These are phyloP conservation scores for Pulveroboletus frians DNA, from an alignment of 768 basidiomycete genomes.

Conservation along the genomic window DNA sequence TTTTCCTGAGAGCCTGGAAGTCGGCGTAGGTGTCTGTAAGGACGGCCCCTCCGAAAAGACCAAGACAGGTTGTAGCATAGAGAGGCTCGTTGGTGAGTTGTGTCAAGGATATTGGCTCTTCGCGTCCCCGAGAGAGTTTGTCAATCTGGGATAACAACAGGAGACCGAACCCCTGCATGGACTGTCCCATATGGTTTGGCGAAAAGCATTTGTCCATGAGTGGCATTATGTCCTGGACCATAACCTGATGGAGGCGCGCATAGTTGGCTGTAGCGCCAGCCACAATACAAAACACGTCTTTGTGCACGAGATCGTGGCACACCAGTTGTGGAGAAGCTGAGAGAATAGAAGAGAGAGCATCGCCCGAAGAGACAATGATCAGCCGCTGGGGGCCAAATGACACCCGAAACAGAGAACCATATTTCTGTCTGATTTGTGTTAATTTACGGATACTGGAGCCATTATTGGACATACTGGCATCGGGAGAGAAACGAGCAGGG, in stretches of 20 bases:
- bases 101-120: conserved; percentile 8
- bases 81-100: conserved; percentile 17
- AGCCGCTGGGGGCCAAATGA: conserved; percentile 16
- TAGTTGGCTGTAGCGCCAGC: conserved; percentile 7
- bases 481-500: conserved; percentile 12
- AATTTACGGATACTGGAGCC: background rate
- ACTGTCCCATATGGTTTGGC: conserved; percentile 5
- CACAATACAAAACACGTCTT: conserved; percentile 11
- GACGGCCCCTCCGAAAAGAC: conserved; percentile 17
- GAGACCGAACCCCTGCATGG: conserved; percentile 10
- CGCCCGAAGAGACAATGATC: conserved; percentile 12
- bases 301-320: conserved; percentile 6
- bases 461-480: conserved; percentile 20
- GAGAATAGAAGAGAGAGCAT: conserved; percentile 11
- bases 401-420: conserved; percentile 13
- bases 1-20: conserved; percentile 15
- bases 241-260: conserved; percentile 9
- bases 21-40: conserved; percentile 19
- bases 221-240: conserved; percentile 18
- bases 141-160: conserved; percentile 11
- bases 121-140: background rate
- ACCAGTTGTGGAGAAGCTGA: conserved; percentile 3
- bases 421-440: conserved; percentile 12
- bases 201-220: conserved; percentile 20
- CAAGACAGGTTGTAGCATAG: conserved; percentile 12